These are phyloP conservation scores for Umbelopsis sp. DNA, from an alignment of 192 early-diverging fungal genomes.

Conservation along the genomic window DNA sequence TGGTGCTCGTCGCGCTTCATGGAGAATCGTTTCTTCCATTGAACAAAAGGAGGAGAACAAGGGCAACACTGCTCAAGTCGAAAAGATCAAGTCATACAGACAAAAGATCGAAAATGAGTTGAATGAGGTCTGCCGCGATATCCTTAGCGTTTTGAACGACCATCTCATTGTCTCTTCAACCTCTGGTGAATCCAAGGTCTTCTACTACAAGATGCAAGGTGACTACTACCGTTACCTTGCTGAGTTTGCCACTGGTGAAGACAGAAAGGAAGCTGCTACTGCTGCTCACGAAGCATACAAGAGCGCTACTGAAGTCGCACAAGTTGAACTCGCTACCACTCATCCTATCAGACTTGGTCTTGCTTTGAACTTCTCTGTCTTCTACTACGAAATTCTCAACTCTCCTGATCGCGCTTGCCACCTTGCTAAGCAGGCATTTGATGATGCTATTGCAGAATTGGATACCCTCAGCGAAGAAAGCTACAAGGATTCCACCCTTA, in stretches of 20 bases:
- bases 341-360: conserved; percentile 98
- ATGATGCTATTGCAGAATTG: conserved; percentile 93
- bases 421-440: conserved; percentile 85
- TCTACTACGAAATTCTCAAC: conserved; percentile 98
- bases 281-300: conserved; percentile 91
- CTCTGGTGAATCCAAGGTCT: conserved; percentile 96
- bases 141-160: conserved; percentile 87
- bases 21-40: conserved; percentile 97
- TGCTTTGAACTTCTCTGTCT: conserved; percentile 97
- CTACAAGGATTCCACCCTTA: conserved; percentile 94
- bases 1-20: conserved; percentile 95
- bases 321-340: conserved; percentile 82
- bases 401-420: conserved; percentile 92
- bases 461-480: conserved; percentile 91
- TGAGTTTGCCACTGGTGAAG: conserved; percentile 89
- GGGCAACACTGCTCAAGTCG: conserved; percentile 83
- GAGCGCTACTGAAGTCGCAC: conserved; percentile 88
- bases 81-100: conserved; percentile 92
- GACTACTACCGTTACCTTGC: conserved; percentile 99
- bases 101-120: conserved; percentile 94
- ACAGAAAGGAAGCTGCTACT: conserved; percentile 77
- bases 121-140: conserved; percentile 91
- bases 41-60: conserved; percentile 94
- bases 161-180: conserved; percentile 87
- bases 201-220: conserved; percentile 99